Percentiles rank a stretch among this genome's conserved stretches.
Conservation (phyloP, 768 basidiomycete genomes). For the Pleurotus djamor region DNA sequence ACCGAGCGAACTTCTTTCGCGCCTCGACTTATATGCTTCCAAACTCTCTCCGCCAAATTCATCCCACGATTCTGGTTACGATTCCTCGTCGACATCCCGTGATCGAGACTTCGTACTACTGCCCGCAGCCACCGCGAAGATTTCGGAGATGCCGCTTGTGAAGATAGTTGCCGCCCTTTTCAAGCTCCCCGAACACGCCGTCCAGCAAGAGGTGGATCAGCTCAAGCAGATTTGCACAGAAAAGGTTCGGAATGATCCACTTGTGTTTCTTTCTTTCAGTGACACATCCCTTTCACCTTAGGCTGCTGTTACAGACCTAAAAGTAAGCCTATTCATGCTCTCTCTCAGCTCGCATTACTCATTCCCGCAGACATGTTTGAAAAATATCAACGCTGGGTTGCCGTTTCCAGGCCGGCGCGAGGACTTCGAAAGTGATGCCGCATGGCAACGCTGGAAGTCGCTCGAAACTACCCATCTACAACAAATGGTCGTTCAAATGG, state of each 20-base stretch:
- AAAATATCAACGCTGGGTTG: constrained; percentile 83
- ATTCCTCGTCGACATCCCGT: constrained; percentile 56
- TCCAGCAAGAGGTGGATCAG: constrained; percentile 74
- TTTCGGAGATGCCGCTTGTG: constrained; percentile 81
- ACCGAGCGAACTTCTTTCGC: constrained; percentile 75
- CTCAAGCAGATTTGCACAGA: constrained; percentile 67
- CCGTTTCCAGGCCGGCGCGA: constrained; percentile 84
- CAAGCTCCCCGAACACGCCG: constrained; percentile 64
- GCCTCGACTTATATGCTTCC: constrained; percentile 81
- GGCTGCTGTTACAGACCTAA: constrained; percentile 86
- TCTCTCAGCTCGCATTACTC: constrained; percentile 8
- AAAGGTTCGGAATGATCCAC: constrained; percentile 44
- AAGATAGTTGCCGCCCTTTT: constrained; percentile 68
- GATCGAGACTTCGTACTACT: constrained; percentile 51
- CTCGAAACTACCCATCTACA: constrained; percentile 82
- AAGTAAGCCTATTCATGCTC: constrained; percentile 42
- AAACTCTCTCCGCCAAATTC: constrained; percentile 70
- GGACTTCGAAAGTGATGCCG: constrained; percentile 82
- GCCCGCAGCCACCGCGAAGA: constrained; percentile 34
- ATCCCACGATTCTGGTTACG: constrained; percentile 65
- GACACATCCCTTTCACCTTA: constrained; percentile 22
- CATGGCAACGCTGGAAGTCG: constrained; percentile 83
- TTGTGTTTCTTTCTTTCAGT: not conserved
- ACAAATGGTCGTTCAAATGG: constrained; percentile 86
- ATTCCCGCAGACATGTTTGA: constrained; percentile 71